Conservation (phyloP, 176 grass and related monocot species). For the Dendrocalamus sinicus region DNA sequence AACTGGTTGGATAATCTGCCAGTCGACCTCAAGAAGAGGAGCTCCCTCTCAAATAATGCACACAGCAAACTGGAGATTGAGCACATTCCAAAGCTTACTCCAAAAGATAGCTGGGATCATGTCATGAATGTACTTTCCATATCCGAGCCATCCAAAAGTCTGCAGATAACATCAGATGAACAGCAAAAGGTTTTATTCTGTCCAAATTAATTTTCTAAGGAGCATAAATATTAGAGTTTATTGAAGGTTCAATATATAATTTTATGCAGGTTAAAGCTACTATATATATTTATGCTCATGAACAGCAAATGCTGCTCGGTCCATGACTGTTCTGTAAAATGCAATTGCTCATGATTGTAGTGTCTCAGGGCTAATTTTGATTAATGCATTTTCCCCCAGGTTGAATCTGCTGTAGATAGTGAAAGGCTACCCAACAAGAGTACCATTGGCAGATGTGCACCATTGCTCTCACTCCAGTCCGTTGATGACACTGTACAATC, state of each 20-base stretch:
- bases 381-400: constrained; percentile 43
- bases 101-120: constrained; percentile 38
- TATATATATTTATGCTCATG: constrained; percentile 13
- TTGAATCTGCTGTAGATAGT: constrained; percentile 19
- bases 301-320: background rate
- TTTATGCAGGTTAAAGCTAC: constrained; percentile 17
- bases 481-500: background rate
- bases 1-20: constrained; percentile 53
- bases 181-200: constrained; percentile 36
- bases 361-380: constrained; percentile 30
- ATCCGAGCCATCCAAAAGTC: constrained; percentile 18
- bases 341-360: constrained; percentile 3
- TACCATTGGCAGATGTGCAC: constrained; percentile 1
- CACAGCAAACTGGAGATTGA: constrained; percentile 27
- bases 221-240: constrained; percentile 18
- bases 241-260: background rate
- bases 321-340: constrained; percentile 18
- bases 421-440: constrained; percentile 28
- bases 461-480: constrained; percentile 3
- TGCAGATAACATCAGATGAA: constrained; percentile 29
- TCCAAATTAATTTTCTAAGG: constrained; percentile 26
- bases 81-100: constrained; percentile 28
- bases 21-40: constrained; percentile 46
- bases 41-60: constrained; percentile 33
- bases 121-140: constrained; percentile 37